These are phyloP conservation scores for Boechera stricta DNA, from an alignment of 345 rosid genomes.

Conservation along the genomic window DNA sequence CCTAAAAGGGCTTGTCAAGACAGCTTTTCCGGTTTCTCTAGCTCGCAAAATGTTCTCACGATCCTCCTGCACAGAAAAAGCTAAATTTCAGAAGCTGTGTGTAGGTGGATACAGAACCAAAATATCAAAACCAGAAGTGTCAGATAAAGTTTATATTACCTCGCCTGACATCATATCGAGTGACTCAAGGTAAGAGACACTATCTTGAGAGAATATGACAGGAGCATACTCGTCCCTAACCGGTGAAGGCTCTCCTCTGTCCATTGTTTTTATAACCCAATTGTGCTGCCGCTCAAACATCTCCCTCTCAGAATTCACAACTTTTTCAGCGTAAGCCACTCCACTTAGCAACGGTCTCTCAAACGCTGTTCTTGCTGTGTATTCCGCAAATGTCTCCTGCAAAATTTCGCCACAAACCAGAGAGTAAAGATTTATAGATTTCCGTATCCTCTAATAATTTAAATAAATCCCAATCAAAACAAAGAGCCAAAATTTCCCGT, in stretches of 20 bases:
- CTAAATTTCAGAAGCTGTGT: background rate
- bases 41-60: conserved; percentile 91
- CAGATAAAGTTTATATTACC: conserved; percentile 49
- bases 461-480: background rate
- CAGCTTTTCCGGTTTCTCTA: conserved; percentile 93
- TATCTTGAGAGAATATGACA: conserved; percentile 90
- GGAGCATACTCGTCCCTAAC: conserved; percentile 96
- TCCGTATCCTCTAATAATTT: background rate
- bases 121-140: conserved; percentile 5
- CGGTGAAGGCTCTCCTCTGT: conserved; percentile 76
- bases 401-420: conserved; percentile 23
- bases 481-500: conserved; percentile 2
- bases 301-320: conserved; percentile 67
- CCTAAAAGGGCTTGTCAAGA: conserved; percentile 90
- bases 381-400: conserved; percentile 96
- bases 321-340: conserved; percentile 90
- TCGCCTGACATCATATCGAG: conserved; percentile 99
- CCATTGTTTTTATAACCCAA: conserved; percentile 93
- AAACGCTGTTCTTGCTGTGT: conserved; percentile 93
- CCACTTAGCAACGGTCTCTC: conserved; percentile 96
- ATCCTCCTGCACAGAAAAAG: conserved; percentile 70
- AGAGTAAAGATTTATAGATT: background rate
- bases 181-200: conserved; percentile 87
- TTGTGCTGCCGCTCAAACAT: conserved; percentile 83
- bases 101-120: background rate